phyloP scores from a whole-genome alignment of 768 basidiomycete species.

The Boletus vermiculosoides region DNA sequence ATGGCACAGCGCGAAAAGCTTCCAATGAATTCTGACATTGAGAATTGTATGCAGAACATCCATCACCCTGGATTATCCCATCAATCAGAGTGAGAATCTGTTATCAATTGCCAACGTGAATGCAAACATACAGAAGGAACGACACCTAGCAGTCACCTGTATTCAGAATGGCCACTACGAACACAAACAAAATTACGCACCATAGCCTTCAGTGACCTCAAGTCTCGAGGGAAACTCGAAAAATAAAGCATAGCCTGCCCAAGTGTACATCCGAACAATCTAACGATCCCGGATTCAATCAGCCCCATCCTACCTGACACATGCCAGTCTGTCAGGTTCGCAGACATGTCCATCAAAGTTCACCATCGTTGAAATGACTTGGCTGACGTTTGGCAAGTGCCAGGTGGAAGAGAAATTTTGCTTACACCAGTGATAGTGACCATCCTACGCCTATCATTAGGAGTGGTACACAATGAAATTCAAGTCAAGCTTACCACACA shows the following conservation, averaged over 20 bases:
- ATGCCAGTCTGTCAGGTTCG: neutral
- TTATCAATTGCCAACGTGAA: neutral
- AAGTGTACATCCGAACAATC: slow-evolving; percentile 12
- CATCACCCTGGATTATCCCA: neutral
- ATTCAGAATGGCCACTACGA: neutral
- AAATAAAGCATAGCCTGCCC: slow-evolving; percentile 13
- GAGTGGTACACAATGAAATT: neutral
- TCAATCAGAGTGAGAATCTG: neutral
- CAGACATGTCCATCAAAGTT: neutral
- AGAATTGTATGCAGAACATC: slow-evolving; percentile 3
- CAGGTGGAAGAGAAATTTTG: neutral
- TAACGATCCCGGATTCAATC: neutral
- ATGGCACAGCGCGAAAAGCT: neutral
- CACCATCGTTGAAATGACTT: neutral
- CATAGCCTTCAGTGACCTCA: slow-evolving; percentile 4
- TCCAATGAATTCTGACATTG: neutral
- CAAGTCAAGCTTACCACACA: slow-evolving; percentile 2
- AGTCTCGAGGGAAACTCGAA: slow-evolving; percentile 6
- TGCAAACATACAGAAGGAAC: slow-evolving; percentile 1
- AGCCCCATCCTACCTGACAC: neutral
- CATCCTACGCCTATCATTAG: neutral
- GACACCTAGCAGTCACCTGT: neutral
- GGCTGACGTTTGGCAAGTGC: neutral
- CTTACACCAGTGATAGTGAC: slow-evolving; percentile 3
- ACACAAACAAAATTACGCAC: neutral